Conservation (phyloP, 2,329 filamentous ascomycete genomes). For the Tolypocladium tropicale region DNA sequence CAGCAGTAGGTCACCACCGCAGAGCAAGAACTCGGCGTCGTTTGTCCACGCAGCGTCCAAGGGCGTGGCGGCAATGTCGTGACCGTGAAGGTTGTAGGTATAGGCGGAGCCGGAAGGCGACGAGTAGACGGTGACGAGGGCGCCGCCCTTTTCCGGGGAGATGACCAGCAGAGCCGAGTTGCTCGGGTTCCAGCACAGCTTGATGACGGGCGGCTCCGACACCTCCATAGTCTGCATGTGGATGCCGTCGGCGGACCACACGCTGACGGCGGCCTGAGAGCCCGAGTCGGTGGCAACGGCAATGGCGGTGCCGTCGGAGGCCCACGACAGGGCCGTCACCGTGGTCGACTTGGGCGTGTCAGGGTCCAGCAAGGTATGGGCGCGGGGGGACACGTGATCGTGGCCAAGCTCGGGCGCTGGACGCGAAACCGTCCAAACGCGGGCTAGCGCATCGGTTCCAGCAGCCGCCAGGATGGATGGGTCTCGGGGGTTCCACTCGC, state of each 20-base stretch:
- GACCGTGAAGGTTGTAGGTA: constrained; percentile 36
- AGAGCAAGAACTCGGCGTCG: constrained; percentile 47
- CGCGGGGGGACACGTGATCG: constrained; percentile 29
- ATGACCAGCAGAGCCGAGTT: constrained; percentile 46
- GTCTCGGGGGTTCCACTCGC: constrained; percentile 58
- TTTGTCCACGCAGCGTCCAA: constrained; percentile 52
- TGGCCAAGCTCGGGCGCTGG: constrained; percentile 29
- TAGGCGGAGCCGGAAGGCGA: constrained; percentile 31
- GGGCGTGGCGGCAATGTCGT: constrained; percentile 39
- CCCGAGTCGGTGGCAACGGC: constrained; percentile 48
- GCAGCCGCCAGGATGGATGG: constrained; percentile 56
- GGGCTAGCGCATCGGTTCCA: constrained; percentile 60
- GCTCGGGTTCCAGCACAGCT: constrained; percentile 49
- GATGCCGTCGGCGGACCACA: constrained; percentile 45
- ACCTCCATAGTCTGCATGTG: constrained; percentile 43
- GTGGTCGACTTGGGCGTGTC: constrained; percentile 40
- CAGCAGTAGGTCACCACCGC: constrained; percentile 44
- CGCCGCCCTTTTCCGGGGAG: constrained; percentile 42
- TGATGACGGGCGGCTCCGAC: constrained; percentile 50
- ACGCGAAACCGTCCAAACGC: constrained; percentile 55
- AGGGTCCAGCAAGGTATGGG: constrained; percentile 38
- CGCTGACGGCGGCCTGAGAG: constrained; percentile 39
- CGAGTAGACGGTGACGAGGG: constrained; percentile 46
- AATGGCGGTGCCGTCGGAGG: constrained; percentile 42
- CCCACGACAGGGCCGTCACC: constrained; percentile 52